Conservation (phyloP, 2,329 filamentous ascomycete genomes). For the Fusarium citri region DNA sequence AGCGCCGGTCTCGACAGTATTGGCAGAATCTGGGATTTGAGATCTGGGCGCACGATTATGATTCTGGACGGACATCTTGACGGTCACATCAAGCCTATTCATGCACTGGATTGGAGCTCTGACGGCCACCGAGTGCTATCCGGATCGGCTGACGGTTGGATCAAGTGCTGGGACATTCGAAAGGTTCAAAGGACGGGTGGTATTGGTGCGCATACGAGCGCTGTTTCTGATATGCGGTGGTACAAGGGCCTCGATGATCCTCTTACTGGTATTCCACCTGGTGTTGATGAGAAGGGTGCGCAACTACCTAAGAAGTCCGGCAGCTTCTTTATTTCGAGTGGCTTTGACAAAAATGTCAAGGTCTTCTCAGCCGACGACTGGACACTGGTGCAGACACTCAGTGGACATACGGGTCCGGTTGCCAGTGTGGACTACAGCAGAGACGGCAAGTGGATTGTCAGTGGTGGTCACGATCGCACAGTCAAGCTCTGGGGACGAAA, state of each 20-base stretch:
- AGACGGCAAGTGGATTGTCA: constrained; percentile 92
- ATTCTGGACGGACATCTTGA: constrained; percentile 89
- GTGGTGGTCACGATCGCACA: constrained; percentile 91
- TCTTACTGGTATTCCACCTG: constrained; percentile 69
- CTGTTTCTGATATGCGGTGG: constrained; percentile 93
- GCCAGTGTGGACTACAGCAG: constrained; percentile 88
- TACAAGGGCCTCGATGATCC: constrained; percentile 88
- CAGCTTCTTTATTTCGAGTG: constrained; percentile 89
- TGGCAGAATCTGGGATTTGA: constrained; percentile 93
- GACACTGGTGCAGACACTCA: constrained; percentile 87
- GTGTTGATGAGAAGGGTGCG: constrained; percentile 72
- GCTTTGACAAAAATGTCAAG: constrained; percentile 95
- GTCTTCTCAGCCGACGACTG: constrained; percentile 97
- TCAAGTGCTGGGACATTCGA: constrained; percentile 97
- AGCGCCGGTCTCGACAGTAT: constrained; percentile 96
- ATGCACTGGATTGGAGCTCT: constrained; percentile 89
- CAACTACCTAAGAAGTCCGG: constrained; percentile 83
- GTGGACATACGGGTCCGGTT: constrained; percentile 92
- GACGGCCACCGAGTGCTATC: constrained; percentile 95
- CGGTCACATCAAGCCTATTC: constrained; percentile 88
- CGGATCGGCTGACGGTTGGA: constrained; percentile 91
- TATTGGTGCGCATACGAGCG: constrained; percentile 89
- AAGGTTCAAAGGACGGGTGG: constrained; percentile 86
- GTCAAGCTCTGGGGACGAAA: constrained; percentile 97
- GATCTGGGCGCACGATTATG: constrained; percentile 94